phyloP scores from a whole-genome alignment of 1,139 yeast species.

The Kodamaea fungicola region DNA sequence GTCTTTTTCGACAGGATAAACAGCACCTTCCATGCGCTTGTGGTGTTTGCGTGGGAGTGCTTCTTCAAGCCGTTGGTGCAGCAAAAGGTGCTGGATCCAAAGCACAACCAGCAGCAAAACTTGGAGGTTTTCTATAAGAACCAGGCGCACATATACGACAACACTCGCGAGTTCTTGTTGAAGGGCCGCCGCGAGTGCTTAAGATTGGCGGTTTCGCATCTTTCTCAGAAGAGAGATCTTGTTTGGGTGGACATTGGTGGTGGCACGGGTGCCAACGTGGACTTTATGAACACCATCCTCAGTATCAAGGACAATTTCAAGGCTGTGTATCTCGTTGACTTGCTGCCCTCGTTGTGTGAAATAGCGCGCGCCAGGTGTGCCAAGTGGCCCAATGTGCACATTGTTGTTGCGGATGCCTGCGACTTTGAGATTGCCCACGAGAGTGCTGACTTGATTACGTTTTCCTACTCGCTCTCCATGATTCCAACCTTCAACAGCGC shows the following conservation, averaged over 20 bases:
- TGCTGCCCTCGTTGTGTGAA: slow-evolving; percentile 72
- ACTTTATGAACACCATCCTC: slow-evolving; percentile 59
- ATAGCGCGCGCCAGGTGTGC: slow-evolving; percentile 62
- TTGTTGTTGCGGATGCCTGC: slow-evolving; percentile 73
- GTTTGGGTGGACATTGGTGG: slow-evolving; percentile 88
- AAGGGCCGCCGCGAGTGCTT: slow-evolving; percentile 71
- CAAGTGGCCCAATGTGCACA: slow-evolving; percentile 64
- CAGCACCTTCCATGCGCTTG: slow-evolving; percentile 26
- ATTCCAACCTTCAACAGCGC: slow-evolving; percentile 80
- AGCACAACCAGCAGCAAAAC: slow-evolving; percentile 55
- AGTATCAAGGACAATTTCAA: slow-evolving; percentile 51
- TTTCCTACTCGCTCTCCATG: slow-evolving; percentile 80
- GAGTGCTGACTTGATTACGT: slow-evolving; percentile 61
- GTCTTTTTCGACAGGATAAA: slow-evolving; percentile 18
- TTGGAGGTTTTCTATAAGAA: slow-evolving; percentile 70
- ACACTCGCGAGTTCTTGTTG: slow-evolving; percentile 59
- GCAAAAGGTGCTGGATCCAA: slow-evolving; percentile 21
- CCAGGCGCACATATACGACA: slow-evolving; percentile 74
- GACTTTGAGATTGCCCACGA: slow-evolving; percentile 52
- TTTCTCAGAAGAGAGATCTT: slow-evolving; percentile 39
- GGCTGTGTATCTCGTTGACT: slow-evolving; percentile 68
- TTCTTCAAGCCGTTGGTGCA: slow-evolving; percentile 65
- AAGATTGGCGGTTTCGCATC: slow-evolving; percentile 55
- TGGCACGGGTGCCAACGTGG: slow-evolving; percentile 81
- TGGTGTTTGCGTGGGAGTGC: slow-evolving; percentile 52